A percentile compares a stretch with the other conserved stretches of the same genome.
Conservation (phyloP, 306 rosid genomes). For the Lupinus albus region DNA sequence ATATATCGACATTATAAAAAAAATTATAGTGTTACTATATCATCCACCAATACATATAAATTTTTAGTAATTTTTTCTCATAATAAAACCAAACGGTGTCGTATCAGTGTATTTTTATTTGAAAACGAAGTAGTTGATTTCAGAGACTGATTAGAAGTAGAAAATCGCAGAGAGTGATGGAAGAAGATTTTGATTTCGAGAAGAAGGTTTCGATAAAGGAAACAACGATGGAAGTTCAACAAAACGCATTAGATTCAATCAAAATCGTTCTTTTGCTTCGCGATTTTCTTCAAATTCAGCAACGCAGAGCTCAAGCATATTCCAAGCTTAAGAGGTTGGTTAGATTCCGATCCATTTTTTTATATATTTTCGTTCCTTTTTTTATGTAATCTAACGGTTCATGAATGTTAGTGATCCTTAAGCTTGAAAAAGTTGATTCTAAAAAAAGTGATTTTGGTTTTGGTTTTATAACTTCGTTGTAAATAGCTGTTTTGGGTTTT, state of each 20-base stretch:
- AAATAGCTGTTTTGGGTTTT: no score
- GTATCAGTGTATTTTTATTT: no score
- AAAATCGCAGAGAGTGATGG: constrained; percentile 38
- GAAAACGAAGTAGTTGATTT: no score
- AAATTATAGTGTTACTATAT: no score
- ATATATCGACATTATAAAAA: no score
- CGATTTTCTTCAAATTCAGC: constrained; percentile 63
- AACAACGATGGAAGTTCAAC: constrained; percentile 44
- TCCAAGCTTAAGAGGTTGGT: constrained; percentile 76
- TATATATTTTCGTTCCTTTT: not conserved
- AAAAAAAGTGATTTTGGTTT: no score
- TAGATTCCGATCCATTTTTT: not conserved
- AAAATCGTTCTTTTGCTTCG: constrained; percentile 56
- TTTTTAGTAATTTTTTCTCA: no score
- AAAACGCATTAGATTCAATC: constrained; percentile 23
- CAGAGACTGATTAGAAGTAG: not conserved
- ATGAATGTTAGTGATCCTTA: constrained; percentile 1
- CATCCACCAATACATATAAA: no score
- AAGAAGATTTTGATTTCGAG: constrained; percentile 58
- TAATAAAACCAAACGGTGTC: no score
- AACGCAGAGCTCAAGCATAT: constrained; percentile 79
- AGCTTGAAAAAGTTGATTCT: not conserved
- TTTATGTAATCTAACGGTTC: not conserved
- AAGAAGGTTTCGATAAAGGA: constrained; percentile 65
- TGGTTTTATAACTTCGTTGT: no score